Evolutionary conservation across 306 rosid genomes (phyloP).

Genomic region (Citrullus amarus): DNA sequence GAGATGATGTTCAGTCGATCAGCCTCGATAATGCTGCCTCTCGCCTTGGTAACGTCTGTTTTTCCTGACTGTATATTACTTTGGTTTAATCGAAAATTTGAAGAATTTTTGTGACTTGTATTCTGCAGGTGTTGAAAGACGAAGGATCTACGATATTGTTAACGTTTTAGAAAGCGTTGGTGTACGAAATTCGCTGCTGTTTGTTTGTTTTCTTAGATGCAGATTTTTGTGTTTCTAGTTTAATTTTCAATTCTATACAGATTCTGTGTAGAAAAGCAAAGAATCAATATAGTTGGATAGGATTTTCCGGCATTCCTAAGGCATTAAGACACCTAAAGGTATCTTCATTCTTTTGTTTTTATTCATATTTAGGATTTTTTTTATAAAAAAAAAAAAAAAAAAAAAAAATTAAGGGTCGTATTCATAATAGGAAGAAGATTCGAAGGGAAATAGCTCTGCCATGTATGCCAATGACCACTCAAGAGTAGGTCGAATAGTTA

Average conservation of each 20-base stretch:
- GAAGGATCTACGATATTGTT: constrained; percentile 88
- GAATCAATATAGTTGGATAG: constrained; percentile 88
- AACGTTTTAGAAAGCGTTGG: constrained; percentile 85
- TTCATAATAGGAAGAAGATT: constrained; percentile 50
- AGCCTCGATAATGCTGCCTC: constrained; percentile 89
- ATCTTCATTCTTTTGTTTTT: background rate
- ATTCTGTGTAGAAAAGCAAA: constrained; percentile 56
- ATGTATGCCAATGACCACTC: constrained; percentile 23
- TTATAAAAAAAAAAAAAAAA: no score
- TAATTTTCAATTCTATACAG: background rate
- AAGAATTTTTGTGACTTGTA: background rate
- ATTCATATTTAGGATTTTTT: background rate
- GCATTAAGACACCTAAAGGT: constrained; percentile 67
- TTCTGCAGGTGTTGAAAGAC: constrained; percentile 61
- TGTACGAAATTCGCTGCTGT: constrained; percentile 17
- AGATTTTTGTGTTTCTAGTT: background rate
- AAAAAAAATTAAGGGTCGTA: background rate
- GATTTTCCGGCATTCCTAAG: constrained; percentile 54
- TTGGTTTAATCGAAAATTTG: background rate
- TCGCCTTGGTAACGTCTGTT: constrained; percentile 32
- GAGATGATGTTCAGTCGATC: constrained; percentile 39
- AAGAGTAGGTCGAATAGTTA: constrained; percentile 25
- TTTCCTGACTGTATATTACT: background rate
- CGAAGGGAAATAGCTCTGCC: constrained; percentile 25
- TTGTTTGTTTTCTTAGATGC: background rate